These are phyloP conservation scores for Malus hybrid DNA, from an alignment of 331 rosid genomes.

Conservation along the genomic window DNA sequence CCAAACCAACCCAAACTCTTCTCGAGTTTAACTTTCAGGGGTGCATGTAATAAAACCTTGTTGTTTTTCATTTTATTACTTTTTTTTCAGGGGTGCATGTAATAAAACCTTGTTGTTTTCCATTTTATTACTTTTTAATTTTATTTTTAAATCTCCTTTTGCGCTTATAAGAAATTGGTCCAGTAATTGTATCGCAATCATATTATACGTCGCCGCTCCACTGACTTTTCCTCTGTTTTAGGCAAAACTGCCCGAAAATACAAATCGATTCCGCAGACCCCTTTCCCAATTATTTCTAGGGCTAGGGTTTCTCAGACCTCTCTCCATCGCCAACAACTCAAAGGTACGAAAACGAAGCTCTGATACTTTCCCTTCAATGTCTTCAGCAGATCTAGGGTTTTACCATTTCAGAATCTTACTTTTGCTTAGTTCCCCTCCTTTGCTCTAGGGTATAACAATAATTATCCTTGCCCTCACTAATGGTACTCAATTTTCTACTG, in stretches of 20 bases:
- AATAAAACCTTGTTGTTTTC: neutral
- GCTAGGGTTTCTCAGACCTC: conserved; percentile 16
- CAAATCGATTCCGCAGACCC: neutral
- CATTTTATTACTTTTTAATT: neutral
- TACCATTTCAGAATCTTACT: neutral
- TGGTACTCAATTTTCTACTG: neutral
- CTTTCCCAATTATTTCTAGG: conserved; percentile 23
- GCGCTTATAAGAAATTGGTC: neutral
- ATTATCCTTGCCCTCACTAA: neutral
- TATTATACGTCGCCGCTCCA: neutral
- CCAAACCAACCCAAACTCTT: no score
- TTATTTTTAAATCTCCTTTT: neutral
- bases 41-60: neutral
- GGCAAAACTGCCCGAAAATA: neutral
- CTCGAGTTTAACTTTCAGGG: no score
- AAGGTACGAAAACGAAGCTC: conserved; percentile 29
- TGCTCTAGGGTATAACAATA: neutral
- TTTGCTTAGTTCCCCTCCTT: neutral
- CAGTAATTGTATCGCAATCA: neutral
- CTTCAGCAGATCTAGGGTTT: conserved; percentile 15
- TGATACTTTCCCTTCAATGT: neutral
- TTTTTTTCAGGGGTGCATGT: neutral
- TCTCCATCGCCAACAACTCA: neutral
- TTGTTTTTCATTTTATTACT: neutral
- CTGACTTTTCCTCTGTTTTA: neutral